Base-by-base conservation (phyloP, 805 yeast genomes). In the Brettanomyces naardenensis region DNA sequence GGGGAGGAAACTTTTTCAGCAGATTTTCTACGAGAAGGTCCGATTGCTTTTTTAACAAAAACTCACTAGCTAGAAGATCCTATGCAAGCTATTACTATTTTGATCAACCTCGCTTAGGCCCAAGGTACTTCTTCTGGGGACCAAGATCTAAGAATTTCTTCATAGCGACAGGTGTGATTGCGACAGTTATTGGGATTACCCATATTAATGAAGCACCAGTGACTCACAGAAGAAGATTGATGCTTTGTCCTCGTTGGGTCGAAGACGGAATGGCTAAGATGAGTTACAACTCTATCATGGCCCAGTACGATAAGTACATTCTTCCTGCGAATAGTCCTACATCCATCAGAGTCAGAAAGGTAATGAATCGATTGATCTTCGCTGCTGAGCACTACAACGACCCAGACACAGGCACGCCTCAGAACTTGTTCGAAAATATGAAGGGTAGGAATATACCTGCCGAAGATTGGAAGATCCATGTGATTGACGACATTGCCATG, bases 141-240 rank as follows among this genome's bases (percentile, higher is more conserved):
- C 44, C 48, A 6, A 28, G 15, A n/a, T 19, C 39, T 7, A 41
- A 33, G 19, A 41, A 59, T 29, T 51, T 58, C 32, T 43, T 60
- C 1, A 65, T 58, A 4, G 50, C 58, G 2, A 53, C 58, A 3
- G 49, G 59, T 5, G 69, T 62, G 15, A 57, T 58, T 0, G 47
- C 64, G 7, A 56, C 59, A 0, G 31, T 68, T 1, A 55, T 64
- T 35, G 72, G 67, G 54, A 62, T 67, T 21, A 66, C 80, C 22
- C 69, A 80, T 46, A 63, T 85, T 22, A 83, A 88, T 45, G 73
- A 73, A 45, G 95, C 95, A 0, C 96, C 96, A 1, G 80, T 80
- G 19, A 78, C 95, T 1, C 75, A 78, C 23, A 65, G 97, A 35
- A 62, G 52, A 22, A 65, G 97, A 44, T 73, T 87, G 49, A 73